Evolutionary conservation across 2,329 filamentous ascomycete genomes (phyloP), one percentile per base, ranked within the genome.

Genomic region (Trichoderma brevicompactum): DNA sequence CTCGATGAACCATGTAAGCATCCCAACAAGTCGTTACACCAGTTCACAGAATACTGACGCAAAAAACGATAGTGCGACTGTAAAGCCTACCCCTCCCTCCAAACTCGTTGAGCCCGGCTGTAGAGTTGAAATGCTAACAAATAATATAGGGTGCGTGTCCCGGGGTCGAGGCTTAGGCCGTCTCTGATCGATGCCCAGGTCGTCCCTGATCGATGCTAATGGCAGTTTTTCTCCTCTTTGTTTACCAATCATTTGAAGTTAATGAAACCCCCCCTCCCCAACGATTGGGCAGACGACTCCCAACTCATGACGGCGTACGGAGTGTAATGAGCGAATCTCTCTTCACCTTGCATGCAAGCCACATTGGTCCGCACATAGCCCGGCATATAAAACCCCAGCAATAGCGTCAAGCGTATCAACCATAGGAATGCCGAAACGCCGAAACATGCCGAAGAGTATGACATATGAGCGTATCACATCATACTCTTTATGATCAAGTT

Each of bases 1-100:
- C 46, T 91, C 89, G 12, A 78, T 82, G n/a, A 88, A 83, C 41
- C 76, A 81, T 70, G 83, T 85, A 73, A 80, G 82, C 79, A 32
- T n/a, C 38, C 43, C 2, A 13, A 1, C 40, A 32, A 19, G n/a
- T 40, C 15, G 0, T 13, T 5, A 5, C 32, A 41, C 6, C 13
- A n/a, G n/a, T 19, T 46, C n/a, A 63, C 49, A 34, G 60, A 54
- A 13, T 54, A 49, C 60, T 63, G 46, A 63, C 60, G 28, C 38
- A 41, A 34, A 15, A 46, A n/a, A 36, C 17, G 44, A 62, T 34
- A 63, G 60, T 63, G 60, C 40, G 60, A 63, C 10, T 63, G 60
- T 63, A 63, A 54, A 28, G 40, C n/a, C 15, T 17, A 19, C 49
- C n/a, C 17, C 8, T 3, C 49, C 40, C n/a, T 28, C 9, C 3